phyloP scores from a whole-genome alignment of 768 basidiomycete genomes.

The Amanita polypyramis region DNA sequence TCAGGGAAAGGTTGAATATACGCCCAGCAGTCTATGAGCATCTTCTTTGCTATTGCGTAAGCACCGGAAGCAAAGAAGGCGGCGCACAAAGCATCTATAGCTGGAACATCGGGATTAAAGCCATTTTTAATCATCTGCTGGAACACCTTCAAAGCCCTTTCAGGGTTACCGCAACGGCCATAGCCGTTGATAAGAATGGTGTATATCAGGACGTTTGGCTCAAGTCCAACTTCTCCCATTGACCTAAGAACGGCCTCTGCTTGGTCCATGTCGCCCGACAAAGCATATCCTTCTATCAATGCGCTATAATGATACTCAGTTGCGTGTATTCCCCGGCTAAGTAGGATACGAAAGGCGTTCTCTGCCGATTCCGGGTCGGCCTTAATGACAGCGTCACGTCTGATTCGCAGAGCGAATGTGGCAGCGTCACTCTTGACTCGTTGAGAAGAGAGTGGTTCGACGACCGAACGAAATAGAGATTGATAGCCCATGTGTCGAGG shows the following conservation, averaged over 20 bases:
- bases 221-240: slow-evolving; percentile 37
- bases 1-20: slow-evolving; percentile 52
- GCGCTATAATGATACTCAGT: slow-evolving; percentile 65
- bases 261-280: slow-evolving; percentile 43
- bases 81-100: slow-evolving; percentile 60
- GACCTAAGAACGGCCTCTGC: slow-evolving; percentile 48
- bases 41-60: slow-evolving; percentile 35
- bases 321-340: slow-evolving; percentile 60
- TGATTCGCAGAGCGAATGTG: slow-evolving; percentile 52
- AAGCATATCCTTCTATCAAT: slow-evolving; percentile 66
- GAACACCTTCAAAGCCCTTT: slow-evolving; percentile 43
- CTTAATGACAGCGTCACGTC: slow-evolving; percentile 45
- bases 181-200: slow-evolving; percentile 70
- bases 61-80: slow-evolving; percentile 54
- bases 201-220: slow-evolving; percentile 58
- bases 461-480: slow-evolving; percentile 26
- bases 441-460: slow-evolving; percentile 36
- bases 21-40: slow-evolving; percentile 56
- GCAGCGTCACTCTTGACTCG: slow-evolving; percentile 44
- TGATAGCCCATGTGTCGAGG: slow-evolving; percentile 20
- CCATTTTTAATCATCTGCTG: slow-evolving; percentile 51
- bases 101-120: slow-evolving; percentile 57
- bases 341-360: slow-evolving; percentile 44
- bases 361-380: slow-evolving; percentile 41
- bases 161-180: slow-evolving; percentile 47